Conservation (phyloP, 2,329 filamentous ascomycete species). For the Hypoxylon sp. region DNA sequence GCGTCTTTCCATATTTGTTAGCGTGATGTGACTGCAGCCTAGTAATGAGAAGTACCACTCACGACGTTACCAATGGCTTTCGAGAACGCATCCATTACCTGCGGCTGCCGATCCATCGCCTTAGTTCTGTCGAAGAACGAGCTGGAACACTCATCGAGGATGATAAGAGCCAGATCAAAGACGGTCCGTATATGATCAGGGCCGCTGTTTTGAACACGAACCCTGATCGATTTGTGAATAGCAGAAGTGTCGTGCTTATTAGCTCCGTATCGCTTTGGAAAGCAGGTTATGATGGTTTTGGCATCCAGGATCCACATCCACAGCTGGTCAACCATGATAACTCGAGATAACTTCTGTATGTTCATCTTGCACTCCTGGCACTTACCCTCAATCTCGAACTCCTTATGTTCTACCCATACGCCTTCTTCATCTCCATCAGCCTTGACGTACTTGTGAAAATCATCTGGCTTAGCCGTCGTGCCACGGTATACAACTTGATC, state of each 20-base stretch:
- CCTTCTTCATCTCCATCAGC: not conserved
- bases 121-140: constrained; percentile 60
- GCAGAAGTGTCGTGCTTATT: constrained; percentile 59
- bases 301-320: constrained; percentile 62
- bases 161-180: constrained; percentile 60
- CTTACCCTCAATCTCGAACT: constrained; percentile 12
- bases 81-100: constrained; percentile 60
- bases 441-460: constrained; percentile 45
- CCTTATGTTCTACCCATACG: constrained; percentile 19
- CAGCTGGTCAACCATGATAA: constrained; percentile 62
- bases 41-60: constrained; percentile 38
- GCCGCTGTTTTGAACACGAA: constrained; percentile 47
- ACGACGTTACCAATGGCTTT: constrained; percentile 60
- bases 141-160: constrained; percentile 60
- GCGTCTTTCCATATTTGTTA: constrained; percentile 47
- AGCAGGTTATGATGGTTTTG: constrained; percentile 58
- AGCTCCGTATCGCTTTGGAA: constrained; percentile 60
- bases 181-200: constrained; percentile 55
- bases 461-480: constrained; percentile 49
- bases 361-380: constrained; percentile 39
- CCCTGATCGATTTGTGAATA: constrained; percentile 59
- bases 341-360: constrained; percentile 43
- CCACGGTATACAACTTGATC: constrained; percentile 61
- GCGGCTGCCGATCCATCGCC: constrained; percentile 53
- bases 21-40: not conserved